phyloP scores from a whole-genome alignment of 164 flowering plant genomes.

The Nelumbo lutea region DNA sequence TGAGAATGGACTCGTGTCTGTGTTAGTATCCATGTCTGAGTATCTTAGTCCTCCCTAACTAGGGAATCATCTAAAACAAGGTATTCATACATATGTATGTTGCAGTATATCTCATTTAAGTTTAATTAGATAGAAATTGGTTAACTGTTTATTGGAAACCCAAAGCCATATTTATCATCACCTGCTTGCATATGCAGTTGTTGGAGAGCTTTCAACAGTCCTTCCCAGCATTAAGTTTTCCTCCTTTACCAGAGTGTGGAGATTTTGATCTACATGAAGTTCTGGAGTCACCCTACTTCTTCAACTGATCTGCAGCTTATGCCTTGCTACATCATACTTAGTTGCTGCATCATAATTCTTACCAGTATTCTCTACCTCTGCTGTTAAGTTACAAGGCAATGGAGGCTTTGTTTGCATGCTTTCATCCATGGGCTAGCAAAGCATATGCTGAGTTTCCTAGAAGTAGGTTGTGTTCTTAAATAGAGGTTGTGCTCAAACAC shows the following conservation, averaged over 20 bases:
- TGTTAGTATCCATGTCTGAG: too few species aligned
- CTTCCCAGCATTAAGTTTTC: slow-evolving; percentile 47
- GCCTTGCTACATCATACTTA: not conserved
- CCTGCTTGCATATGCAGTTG: slow-evolving; percentile 31
- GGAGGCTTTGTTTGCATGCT: slow-evolving; percentile 13
- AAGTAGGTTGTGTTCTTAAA: not conserved
- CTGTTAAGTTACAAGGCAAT: not conserved
- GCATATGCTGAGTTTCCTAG: not conserved
- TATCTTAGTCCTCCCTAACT: too few species aligned
- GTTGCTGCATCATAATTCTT: not conserved
- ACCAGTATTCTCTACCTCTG: slow-evolving; percentile 2
- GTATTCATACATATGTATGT: too few species aligned
- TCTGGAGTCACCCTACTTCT: slow-evolving; percentile 50
- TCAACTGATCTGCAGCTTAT: slow-evolving; percentile 30
- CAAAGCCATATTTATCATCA: not conserved
- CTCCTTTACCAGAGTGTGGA: slow-evolving; percentile 63
- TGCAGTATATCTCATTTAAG: not conserved
- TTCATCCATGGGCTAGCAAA: slow-evolving; percentile 3
- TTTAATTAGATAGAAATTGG: not conserved
- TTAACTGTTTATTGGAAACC: not conserved
- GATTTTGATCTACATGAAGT: slow-evolving; percentile 60
- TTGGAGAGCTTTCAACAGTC: slow-evolving; percentile 51
- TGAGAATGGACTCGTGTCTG: too few species aligned
- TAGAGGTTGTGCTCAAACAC: not conserved
- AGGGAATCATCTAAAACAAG: too few species aligned